phyloP scores from a whole-genome alignment of 2,329 filamentous ascomycete genomes.

The Gnomoniopsis smithogilvyi region DNA sequence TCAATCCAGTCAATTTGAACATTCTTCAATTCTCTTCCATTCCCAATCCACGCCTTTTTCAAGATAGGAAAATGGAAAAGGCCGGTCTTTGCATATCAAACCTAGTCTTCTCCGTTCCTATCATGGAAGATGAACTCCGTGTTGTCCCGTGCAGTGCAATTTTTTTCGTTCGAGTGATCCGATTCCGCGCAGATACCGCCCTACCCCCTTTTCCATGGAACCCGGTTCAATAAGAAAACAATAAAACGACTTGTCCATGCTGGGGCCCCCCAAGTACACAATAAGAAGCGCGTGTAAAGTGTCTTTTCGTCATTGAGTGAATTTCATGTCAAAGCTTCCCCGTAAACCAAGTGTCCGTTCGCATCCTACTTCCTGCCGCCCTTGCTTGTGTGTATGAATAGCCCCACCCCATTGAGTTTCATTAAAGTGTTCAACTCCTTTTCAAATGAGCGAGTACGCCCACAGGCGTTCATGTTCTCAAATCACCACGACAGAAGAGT shows the following conservation, averaged over 20 bases:
- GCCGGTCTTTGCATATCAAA: no score
- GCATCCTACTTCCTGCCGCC: not conserved
- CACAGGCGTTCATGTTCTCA: not conserved
- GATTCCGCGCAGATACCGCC: not conserved
- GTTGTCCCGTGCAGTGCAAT: not conserved
- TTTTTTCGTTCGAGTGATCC: conserved; percentile 1
- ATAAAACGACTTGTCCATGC: not conserved
- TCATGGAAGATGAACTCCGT: not conserved
- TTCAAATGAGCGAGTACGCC: not conserved
- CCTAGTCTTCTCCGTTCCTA: no score
- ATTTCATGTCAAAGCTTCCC: not conserved
- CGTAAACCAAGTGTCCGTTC: not conserved
- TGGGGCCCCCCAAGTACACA: no score
- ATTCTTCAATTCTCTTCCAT: no score
- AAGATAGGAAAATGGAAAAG: no score
- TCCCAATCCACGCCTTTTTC: no score
- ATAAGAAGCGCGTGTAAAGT: no score
- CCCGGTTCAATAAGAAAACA: conserved; percentile 2
- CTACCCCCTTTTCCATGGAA: conserved; percentile 2
- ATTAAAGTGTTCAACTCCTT: conserved; percentile 4
- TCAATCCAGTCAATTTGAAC: no score
- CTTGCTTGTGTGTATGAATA: not conserved
- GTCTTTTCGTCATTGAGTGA: no score
- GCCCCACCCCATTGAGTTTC: not conserved
- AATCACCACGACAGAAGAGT: conserved; percentile 7